Evolutionary conservation across 257 asterid genomes (phyloP).

Genomic region (Solanum etuberosum): DNA sequence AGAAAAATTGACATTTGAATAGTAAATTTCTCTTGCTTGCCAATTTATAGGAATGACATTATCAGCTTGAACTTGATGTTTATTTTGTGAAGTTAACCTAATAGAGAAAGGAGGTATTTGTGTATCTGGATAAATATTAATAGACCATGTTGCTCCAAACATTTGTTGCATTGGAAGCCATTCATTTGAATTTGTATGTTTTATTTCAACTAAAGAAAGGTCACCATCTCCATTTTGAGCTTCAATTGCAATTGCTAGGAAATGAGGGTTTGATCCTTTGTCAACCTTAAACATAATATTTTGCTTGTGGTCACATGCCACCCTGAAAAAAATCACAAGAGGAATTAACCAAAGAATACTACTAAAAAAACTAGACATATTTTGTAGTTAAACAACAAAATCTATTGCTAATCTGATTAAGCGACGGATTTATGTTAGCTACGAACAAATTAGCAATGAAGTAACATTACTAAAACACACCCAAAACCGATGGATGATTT

Average conservation of each 20-base stretch:
- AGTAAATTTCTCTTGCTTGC: not conserved
- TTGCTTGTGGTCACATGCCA: not conserved
- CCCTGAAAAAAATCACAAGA: conserved; percentile 2
- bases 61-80: not conserved
- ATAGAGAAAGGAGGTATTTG: not conserved
- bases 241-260: conserved; percentile 4
- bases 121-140: not conserved
- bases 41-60: not conserved
- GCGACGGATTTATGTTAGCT: no score
- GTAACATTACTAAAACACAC: no score
- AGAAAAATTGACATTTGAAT: not conserved
- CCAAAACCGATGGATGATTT: no score
- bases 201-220: not conserved
- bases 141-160: conserved; percentile 10
- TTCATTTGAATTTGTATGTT: not conserved
- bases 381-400: no score
- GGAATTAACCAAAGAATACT: not conserved
- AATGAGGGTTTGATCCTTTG: conserved; percentile 8
- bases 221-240: conserved; percentile 12
- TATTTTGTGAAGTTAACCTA: not conserved
- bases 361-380: not conserved
- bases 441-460: not conserved
- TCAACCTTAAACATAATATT: conserved; percentile 11
- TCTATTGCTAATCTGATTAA: not conserved
- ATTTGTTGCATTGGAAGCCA: conserved; percentile 10